These are phyloP conservation scores for Neonectria ditissima DNA, from an alignment of 2,329 filamentous ascomycete species.

Conservation along the genomic window DNA sequence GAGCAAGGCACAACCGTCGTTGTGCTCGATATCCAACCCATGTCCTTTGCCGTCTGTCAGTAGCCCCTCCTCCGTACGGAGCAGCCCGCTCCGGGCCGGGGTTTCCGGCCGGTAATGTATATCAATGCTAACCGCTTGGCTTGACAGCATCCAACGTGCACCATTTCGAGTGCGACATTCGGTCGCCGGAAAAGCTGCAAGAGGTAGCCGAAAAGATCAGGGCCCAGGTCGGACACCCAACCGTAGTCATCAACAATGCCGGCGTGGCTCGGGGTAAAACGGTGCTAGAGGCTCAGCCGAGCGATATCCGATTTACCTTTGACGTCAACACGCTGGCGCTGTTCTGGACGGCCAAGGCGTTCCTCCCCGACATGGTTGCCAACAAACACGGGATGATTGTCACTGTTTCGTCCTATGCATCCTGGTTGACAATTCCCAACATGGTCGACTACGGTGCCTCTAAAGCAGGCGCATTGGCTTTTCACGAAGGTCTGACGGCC, in stretches of 20 bases:
- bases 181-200: conserved; percentile 65
- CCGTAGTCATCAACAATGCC: conserved; percentile 79
- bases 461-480: conserved; percentile 74
- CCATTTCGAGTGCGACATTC: conserved; percentile 78
- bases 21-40: conserved; percentile 75
- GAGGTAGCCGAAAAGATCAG: conserved; percentile 65
- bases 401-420: conserved; percentile 74
- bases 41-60: conserved; percentile 65
- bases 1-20: conserved; percentile 74
- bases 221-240: conserved; percentile 70
- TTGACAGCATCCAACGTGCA: conserved; percentile 63
- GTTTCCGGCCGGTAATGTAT: not conserved
- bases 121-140: conserved; percentile 21
- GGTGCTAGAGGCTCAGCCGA: conserved; percentile 68
- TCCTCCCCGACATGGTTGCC: conserved; percentile 73
- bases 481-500: conserved; percentile 74
- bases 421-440: conserved; percentile 69
- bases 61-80: conserved; percentile 18
- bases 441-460: conserved; percentile 76
- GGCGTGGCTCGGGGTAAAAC: conserved; percentile 72
- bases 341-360: conserved; percentile 74
- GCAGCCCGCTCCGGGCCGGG: conserved; percentile 11
- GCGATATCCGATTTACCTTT: conserved; percentile 74
- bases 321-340: conserved; percentile 77
- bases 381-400: conserved; percentile 79